These are phyloP conservation scores for Chaetomium cochliodes DNA, from an alignment of 495 filamentous ascomycete genomes.

Conservation along the genomic window DNA sequence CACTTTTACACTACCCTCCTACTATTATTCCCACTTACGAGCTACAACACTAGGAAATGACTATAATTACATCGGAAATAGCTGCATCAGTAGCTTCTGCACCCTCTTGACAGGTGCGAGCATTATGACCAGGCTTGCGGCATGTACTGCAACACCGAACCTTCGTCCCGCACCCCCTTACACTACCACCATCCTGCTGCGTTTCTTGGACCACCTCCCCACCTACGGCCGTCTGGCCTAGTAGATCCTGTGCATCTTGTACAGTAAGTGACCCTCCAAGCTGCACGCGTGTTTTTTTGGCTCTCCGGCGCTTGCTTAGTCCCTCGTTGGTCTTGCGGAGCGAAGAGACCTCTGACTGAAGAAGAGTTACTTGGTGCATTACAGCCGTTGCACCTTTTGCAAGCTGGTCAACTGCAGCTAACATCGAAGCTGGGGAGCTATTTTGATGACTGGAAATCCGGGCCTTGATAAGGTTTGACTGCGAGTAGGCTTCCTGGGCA, in stretches of 20 bases:
- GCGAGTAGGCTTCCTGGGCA: too few relatives aligned
- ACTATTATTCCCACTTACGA: too few relatives aligned
- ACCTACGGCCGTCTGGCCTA: slow-evolving; percentile 11
- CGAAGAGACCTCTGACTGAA: too few relatives aligned
- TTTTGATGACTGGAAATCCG: too few relatives aligned
- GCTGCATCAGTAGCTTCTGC: slow-evolving; percentile 9
- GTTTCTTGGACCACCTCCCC: slow-evolving; percentile 16
- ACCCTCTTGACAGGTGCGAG: slow-evolving; percentile 16
- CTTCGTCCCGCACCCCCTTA: too few relatives aligned
- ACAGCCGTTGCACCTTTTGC: too few relatives aligned
- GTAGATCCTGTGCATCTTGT: slow-evolving; percentile 16
- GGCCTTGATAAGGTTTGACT: too few relatives aligned
- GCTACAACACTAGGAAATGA: neutral
- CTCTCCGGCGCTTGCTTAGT: slow-evolving; percentile 17
- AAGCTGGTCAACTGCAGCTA: too few relatives aligned
- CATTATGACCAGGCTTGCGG: slow-evolving; percentile 18
- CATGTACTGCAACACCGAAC: slow-evolving; percentile 19
- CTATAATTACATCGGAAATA: neutral
- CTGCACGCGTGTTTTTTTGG: slow-evolving; percentile 19
- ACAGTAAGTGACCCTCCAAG: slow-evolving; percentile 21
- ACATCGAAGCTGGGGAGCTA: too few relatives aligned
- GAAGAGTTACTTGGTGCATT: too few relatives aligned
- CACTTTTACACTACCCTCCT: too few relatives aligned
- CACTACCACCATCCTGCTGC: slow-evolving; percentile 5
- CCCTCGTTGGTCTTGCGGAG: neutral